Percentiles rank a stretch among this genome's conserved stretches.
phyloP scores from a whole-genome alignment of 257 asterid genomes.

The Solanum dulcamara region DNA sequence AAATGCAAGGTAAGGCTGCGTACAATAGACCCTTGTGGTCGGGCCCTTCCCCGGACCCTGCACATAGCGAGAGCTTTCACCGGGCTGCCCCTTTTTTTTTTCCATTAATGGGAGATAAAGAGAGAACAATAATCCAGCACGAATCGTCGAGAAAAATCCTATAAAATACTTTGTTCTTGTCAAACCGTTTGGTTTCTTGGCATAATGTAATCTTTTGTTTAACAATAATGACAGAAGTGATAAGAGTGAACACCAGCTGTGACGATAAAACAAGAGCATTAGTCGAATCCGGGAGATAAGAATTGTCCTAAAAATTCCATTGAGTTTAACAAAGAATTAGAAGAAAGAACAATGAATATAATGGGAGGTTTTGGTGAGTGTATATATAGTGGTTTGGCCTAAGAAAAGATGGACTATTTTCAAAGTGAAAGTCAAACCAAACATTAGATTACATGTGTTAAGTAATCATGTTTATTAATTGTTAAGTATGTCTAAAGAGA shows the following conservation, averaged over 20 bases:
- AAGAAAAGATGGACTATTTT: not conserved
- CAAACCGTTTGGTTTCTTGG: conserved; percentile 17
- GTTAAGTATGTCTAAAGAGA: not conserved
- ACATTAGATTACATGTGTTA: not conserved
- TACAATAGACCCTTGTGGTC: no score
- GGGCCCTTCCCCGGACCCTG: no score
- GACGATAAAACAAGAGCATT: not conserved
- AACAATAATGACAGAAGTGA: not conserved
- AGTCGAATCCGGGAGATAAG: not conserved
- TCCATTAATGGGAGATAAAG: conserved; percentile 64
- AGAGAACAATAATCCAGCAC: conserved; percentile 55
- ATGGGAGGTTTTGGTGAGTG: not conserved
- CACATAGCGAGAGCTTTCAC: no score
- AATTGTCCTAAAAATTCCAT: not conserved
- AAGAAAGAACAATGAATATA: not conserved
- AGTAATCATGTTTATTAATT: not conserved
- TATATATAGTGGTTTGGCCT: not conserved
- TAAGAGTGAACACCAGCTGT: not conserved
- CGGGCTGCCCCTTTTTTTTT: no score
- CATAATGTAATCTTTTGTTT: not conserved
- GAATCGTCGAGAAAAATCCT: conserved; percentile 42
- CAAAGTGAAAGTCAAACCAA: not conserved
- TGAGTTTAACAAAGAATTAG: not conserved
- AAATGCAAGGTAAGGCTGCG: no score
- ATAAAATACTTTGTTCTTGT: conserved; percentile 22